Evolutionary conservation across 257 asterid species (phyloP), one percentile per base, ranked within the genome.

Genomic region (Solanum okadae): DNA sequence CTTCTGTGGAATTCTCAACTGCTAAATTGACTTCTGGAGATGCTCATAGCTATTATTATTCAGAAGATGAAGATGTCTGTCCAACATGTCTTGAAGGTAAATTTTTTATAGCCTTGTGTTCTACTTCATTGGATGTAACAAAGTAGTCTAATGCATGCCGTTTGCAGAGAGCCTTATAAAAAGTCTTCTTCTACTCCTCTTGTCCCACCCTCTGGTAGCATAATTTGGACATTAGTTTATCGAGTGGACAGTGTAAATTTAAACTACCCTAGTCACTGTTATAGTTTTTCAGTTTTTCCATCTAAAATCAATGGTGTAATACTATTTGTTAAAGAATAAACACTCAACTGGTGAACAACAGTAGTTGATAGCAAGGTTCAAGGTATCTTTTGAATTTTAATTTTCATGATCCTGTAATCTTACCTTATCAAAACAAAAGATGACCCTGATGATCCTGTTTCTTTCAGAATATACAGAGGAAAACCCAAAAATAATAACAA

Each of bases 11-110:
- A 88, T 90, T 93, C 87, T 91, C 98, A n/a, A 87, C 92, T 42
- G 86, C 91, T 77, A 93, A 93, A 90, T 40, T 88, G 14, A 86
- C 92, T 4, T 72, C 93, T 29, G 98, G 94, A 85, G 94, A 89
- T 85, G 93, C 96, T 86, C 95, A 93, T 92, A 93, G 92, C 89
- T 91, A 95, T 92, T 86, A 95, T 88, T 92, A 93, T 76, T 87
- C 93, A 34, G 98, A 95, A 75, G 99, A 95, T 86, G 99, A 96
- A 90, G 99, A 96, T 92, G 96, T 94, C 83, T 96, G 99, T 90
- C 99, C 99, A 44, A 96, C 99, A 31, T 96, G 99, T 91, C 98
- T 96, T 90, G 99, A 96, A 89, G 99, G 99, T 95, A 88, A 61
- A 8, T 2, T 2, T 81, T 27, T 82, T 82, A 23, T 59, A 49